Base-by-base conservation (phyloP, 768 basidiomycete genomes). In the Kwoniella sp. region DNA sequence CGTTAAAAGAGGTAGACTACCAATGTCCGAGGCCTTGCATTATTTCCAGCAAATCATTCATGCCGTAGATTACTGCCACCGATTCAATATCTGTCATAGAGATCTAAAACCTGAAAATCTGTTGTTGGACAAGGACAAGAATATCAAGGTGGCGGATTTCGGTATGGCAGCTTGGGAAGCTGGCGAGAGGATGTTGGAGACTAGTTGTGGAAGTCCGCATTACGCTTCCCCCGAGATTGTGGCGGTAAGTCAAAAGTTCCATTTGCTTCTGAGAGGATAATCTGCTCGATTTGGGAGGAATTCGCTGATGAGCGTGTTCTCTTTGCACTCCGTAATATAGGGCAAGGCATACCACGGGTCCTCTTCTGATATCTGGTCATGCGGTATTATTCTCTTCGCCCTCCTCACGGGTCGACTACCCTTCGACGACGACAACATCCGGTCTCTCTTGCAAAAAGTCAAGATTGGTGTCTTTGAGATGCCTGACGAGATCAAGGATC, bases 21-120 rank as follows among this genome's bases (percentile, higher is more conserved):
- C 87, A 0, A 81, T 85, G 6, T 73, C 83, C 13, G 92, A 94
- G 77, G 91, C 90, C 10, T 83, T 92, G 8, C 84, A 83, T 54
- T 93, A 92, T 79, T 98, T 95, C 73, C 91, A 92, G 67, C 93
- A 96, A 80, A 91, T 98, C 70, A 90, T 98, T 74, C 85, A 86
- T 58, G 93, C 90, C 0, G 87, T 96, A 55, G 87, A 92, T 79
- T 95, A 94, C 77, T 94, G 91, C 65, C 92, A 95, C 80, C 85
- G 87, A n/a, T 91, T 93, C 82, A 91, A 92, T 73, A 90, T 97
- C 76, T 90, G 90, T 25, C 94, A 96, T 76, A 88, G 94, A 37
- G 94, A 97, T 80, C 83, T 97, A 55, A 95, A 98, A 76, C 92
- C 91, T 1, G 94, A 96, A 79, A 98, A 96, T 76, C 83, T 98